Base-by-base conservation (phyloP, 441 rosid species). In the Brassica balearica region DNA sequence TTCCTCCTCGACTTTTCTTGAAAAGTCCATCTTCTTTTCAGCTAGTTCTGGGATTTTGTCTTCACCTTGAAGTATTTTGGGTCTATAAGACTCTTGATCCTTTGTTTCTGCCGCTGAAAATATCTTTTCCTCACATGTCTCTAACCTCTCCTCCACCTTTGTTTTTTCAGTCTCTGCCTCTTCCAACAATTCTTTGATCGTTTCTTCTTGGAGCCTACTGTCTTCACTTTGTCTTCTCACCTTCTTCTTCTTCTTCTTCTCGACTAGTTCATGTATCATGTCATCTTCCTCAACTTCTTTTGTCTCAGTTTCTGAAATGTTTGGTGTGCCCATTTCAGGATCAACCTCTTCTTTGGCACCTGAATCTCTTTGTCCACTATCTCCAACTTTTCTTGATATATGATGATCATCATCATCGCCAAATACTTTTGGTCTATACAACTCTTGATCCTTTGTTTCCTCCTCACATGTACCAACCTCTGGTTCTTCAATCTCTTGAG, bases 71-170 rank as follows among this genome's bases (percentile, higher is more conserved):
- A 55, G 67, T 41, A 12, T 14, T 20, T 80, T 64, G 53, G 43
- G 80, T 56, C 72, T 65, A 23, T 70, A 1, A 34, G 73, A 46
- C 6, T 65, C 82, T 70, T 71, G 71, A 20, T 69, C 38, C 51
- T 56, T 17, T 56, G 34, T 8, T 6, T 25, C 62, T 2, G 5
- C 10, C 2, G 53, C 62, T 53, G 14, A 5, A 20, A 38, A 51
- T 9, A 27, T 34, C 1, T 43, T 67, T 1, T 67, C 34, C 58
- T 20, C 12, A 67, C 34, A 41, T 66, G 56, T 67, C 34, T 11
- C 60, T 25, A 12, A 41, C 27, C 27, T 20, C 10, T 17, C 68
- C 10, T 17, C 68, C 69, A 43, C 74, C n/a, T 75, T 2, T 41
- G 59, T 61, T 25, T 4, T 68, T 64, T 32, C 15, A 65, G 17